phyloP scores from a whole-genome alignment of 768 basidiomycete species.

The Trametes punicea region DNA sequence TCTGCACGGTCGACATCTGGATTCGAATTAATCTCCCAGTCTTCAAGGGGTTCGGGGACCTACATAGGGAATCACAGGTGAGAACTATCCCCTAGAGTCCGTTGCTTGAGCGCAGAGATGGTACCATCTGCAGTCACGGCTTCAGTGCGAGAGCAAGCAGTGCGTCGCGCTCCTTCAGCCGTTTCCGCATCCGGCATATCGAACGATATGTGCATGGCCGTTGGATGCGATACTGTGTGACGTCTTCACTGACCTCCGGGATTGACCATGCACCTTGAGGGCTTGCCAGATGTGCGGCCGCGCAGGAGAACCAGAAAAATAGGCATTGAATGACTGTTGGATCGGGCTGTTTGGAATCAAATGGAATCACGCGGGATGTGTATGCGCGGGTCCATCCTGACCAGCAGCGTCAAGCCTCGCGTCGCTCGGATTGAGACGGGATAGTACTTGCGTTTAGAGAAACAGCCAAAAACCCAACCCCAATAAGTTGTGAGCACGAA shows the following conservation, averaged over 20 bases:
- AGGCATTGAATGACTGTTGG: conserved; percentile 28
- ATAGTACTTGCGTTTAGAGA: conserved; percentile 33
- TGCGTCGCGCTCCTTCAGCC: conserved; percentile 7
- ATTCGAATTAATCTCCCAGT: neutral
- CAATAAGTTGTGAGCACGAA: conserved; percentile 44
- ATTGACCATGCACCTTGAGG: conserved; percentile 15
- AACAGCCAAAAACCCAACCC: conserved; percentile 43
- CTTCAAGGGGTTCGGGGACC: conserved; percentile 40
- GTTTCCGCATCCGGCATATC: conserved; percentile 14
- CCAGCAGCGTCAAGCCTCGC: neutral
- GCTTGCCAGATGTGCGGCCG: conserved; percentile 7
- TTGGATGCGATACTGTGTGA: neutral
- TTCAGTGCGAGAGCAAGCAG: conserved; percentile 11
- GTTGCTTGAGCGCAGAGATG: neutral
- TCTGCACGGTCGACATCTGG: neutral
- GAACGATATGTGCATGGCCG: conserved; percentile 15
- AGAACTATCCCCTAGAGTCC: conserved; percentile 10
- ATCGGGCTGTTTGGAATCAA: neutral
- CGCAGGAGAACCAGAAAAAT: conserved; percentile 27
- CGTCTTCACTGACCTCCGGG: conserved; percentile 27
- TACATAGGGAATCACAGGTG: conserved; percentile 29
- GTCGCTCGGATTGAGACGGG: neutral
- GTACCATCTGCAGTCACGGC: conserved; percentile 5
- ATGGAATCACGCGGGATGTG: conserved; percentile 14
- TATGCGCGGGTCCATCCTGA: conserved; percentile 25